Evolutionary conservation across 768 basidiomycete species (phyloP).

Genomic region (Leccinellum albellum): DNA sequence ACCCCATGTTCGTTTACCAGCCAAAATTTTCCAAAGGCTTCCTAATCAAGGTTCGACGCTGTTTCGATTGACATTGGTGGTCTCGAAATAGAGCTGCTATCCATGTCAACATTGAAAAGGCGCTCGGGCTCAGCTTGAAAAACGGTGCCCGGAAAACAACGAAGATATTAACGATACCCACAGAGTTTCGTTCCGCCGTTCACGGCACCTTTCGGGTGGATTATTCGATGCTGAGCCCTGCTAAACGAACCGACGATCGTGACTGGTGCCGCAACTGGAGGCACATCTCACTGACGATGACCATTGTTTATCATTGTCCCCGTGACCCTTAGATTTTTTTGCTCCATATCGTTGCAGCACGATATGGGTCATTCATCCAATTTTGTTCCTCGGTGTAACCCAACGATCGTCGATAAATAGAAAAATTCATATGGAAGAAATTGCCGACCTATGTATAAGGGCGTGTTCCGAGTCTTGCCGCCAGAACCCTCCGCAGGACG

Average conservation of each 20-base stretch:
- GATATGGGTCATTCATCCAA: too few species aligned
- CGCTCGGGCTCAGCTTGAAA: too few species aligned
- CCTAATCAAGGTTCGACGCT: neutral
- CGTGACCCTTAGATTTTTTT: neutral
- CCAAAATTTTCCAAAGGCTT: neutral
- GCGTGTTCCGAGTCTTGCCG: too few species aligned
- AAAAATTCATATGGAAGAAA: neutral
- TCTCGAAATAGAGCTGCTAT: neutral
- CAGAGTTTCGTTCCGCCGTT: neutral
- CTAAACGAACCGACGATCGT: neutral
- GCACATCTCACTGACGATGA: neutral
- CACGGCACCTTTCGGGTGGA: too few species aligned
- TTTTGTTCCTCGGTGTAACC: too few species aligned
- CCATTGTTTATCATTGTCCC: neutral
- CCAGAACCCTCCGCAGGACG: neutral
- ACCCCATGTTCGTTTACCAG: neutral
- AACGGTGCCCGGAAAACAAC: too few species aligned
- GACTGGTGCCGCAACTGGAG: neutral
- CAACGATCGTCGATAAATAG: neutral
- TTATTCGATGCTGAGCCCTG: neutral
- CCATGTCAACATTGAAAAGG: neutral
- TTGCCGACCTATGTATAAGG: neutral
- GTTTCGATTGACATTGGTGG: neutral
- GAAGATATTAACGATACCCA: neutral
- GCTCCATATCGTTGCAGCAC: too few species aligned